Conservation (phyloP, 164 flowering plant species). For the Dillenia suffruticosa region DNA sequence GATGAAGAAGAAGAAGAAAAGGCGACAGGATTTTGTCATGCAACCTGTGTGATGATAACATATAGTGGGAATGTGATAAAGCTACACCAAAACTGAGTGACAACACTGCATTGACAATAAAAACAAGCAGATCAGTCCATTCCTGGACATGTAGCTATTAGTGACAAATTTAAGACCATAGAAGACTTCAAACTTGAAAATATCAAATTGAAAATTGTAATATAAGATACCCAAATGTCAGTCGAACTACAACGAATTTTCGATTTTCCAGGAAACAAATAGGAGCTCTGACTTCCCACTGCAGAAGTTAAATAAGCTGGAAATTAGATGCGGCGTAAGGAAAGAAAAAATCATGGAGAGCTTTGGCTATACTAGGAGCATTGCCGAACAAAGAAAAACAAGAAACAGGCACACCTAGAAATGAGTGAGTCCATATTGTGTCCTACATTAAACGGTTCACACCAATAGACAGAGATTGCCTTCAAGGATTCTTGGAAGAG, state of each 20-base stretch:
- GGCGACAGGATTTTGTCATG: neutral
- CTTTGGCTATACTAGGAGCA: neutral
- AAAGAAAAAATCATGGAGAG: constrained; percentile 2
- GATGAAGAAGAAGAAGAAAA: neutral
- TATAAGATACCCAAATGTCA: constrained; percentile 64
- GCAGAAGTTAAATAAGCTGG: neutral
- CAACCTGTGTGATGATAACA: constrained; percentile 80
- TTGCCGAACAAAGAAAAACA: neutral
- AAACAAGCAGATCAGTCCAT: neutral
- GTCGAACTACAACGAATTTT: constrained; percentile 45
- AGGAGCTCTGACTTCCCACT: constrained; percentile 76
- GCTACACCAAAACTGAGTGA: constrained; percentile 86
- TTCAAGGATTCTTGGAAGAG: too few species aligned
- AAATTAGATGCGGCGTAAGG: neutral
- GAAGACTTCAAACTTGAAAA: neutral
- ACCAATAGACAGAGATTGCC: too few species aligned
- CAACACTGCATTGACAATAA: constrained; percentile 36
- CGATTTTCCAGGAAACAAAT: constrained; percentile 73
- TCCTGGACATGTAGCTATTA: neutral
- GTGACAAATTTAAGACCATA: neutral
- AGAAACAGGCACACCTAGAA: neutral
- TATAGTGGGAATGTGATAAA: constrained; percentile 79
- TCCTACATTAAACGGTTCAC: too few species aligned
- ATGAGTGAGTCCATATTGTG: neutral
- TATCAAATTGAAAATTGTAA: neutral